These are phyloP conservation scores for Pseudogymnoascus sp. DNA, from an alignment of 2,329 filamentous ascomycete genomes.

Conservation along the genomic window DNA sequence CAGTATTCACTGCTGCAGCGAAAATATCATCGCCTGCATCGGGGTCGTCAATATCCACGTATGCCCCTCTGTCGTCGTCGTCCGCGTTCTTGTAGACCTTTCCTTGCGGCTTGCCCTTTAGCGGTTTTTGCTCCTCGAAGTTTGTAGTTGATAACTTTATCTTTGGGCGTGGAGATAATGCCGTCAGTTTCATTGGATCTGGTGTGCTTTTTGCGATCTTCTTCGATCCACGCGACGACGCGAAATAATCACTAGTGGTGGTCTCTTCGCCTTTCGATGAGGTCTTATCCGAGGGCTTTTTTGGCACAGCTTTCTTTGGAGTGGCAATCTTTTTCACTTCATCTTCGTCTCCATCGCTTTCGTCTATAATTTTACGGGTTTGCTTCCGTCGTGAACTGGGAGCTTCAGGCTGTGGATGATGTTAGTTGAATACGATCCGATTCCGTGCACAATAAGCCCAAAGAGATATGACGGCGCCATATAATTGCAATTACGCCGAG, in stretches of 20 bases:
- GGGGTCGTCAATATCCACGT: conserved; percentile 56
- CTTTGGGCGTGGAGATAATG: conserved; percentile 3
- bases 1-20: conserved; percentile 61
- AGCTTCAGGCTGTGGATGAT: neutral
- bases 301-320: conserved; percentile 51
- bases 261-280: conserved; percentile 30
- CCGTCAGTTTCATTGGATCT: neutral
- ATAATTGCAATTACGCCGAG: neutral
- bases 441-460: neutral
- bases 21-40: conserved; percentile 81
- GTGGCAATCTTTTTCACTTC: conserved; percentile 40
- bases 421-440: conserved; percentile 13
- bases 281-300: conserved; percentile 44
- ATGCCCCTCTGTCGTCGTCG: conserved; percentile 50
- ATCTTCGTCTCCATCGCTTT: conserved; percentile 71
- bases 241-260: conserved; percentile 32
- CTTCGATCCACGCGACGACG: conserved; percentile 25
- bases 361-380: conserved; percentile 66
- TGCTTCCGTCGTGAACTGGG: conserved; percentile 22
- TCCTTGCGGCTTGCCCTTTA: conserved; percentile 12
- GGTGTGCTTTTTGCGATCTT: neutral
- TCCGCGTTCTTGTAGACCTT: conserved; percentile 25
- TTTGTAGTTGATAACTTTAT: neutral
- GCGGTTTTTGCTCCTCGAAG: neutral
- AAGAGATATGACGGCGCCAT: neutral